Conservation (phyloP, 345 rosid genomes). For the Kandelia obovata region DNA sequence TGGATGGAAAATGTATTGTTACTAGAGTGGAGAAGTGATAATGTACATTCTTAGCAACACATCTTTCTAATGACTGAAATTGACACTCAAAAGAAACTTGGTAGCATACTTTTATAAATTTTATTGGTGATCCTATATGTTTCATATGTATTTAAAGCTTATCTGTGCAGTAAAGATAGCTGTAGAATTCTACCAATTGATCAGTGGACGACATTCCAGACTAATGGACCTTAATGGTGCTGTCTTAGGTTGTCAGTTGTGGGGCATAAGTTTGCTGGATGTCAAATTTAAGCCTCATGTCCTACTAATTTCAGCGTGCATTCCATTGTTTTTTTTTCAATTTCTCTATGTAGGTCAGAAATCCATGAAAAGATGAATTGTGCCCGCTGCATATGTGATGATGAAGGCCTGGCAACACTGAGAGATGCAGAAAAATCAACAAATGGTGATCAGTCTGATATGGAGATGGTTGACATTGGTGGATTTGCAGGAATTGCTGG, state of each 20-base stretch:
- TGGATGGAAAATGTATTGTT: too few species aligned
- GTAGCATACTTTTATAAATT: too few species aligned
- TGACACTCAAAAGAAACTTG: too few species aligned
- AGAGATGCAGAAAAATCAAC: conserved; percentile 31
- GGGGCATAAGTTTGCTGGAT: background rate
- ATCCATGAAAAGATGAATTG: conserved; percentile 87
- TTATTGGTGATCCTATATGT: too few species aligned
- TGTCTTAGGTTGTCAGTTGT: background rate
- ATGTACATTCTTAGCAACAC: too few species aligned
- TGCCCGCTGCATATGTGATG: conserved; percentile 48
- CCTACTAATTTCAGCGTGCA: background rate
- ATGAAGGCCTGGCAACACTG: conserved; percentile 24
- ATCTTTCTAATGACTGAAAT: too few species aligned
- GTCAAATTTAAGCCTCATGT: background rate
- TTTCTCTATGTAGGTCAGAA: conserved; percentile 60
- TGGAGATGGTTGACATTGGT: conserved; percentile 57
- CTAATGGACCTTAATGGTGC: background rate
- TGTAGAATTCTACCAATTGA: background rate
- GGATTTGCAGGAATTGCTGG: conserved; percentile 82
- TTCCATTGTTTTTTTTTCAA: background rate
- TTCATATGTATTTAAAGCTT: too few species aligned
- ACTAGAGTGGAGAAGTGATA: too few species aligned
- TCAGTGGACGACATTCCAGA: too few species aligned
- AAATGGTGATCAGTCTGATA: conserved; percentile 21
- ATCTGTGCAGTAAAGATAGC: background rate